Evolutionary conservation across 305 asterid genomes (phyloP), one percentile per base, ranked within the genome.

Genomic region (Fraxinus albicans): DNA sequence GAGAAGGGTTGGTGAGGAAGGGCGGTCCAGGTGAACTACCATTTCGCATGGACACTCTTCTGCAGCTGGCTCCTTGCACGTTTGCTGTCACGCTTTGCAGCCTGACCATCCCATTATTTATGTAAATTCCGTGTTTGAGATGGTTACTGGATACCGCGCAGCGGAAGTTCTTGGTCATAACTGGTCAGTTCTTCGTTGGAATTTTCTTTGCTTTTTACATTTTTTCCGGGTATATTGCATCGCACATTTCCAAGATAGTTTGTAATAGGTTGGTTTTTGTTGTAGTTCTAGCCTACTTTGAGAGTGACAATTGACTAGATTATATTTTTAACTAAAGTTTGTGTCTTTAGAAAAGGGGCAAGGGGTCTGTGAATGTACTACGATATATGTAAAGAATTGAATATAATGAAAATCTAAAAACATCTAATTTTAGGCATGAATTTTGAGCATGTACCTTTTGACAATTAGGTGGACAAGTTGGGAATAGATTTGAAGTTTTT

Each of bases 1-100:
- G 72, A 36, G 85, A 34, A 77, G 87, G 90, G 35, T 78, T 88
- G 47, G 90, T 89, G 50, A 82, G 83, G 72, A 35, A 80, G 31
- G 70, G 79, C 7, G 77, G 81, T 75, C 83, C 82, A n/a, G 33
- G 33, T 29, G 33, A 29, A 29, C 33, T 29, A 3, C 33, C 33
- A 29, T 29, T 29, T 29, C 33, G 33, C 33, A 29, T 29, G 33
- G 33, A 29, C 33, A 29, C 33, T 29, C 33, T 29, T 29, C 33
- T 29, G 33, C 33, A 29, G 33, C 33, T 29, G 33, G 33, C 33
- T 29, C 33, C 33, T 29, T 0, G 33, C 33, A 29, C 33, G 33
- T 29, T 29, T 29, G 33, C 33, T 29, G 33, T 29, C 33, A 29
- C 33, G 33, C 33, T 29, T 29, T 29, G 33, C 33, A 29, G 33